Evolutionary conservation across 805 yeast genomes (phyloP).

Genomic region (Sungouiella thailandica): DNA sequence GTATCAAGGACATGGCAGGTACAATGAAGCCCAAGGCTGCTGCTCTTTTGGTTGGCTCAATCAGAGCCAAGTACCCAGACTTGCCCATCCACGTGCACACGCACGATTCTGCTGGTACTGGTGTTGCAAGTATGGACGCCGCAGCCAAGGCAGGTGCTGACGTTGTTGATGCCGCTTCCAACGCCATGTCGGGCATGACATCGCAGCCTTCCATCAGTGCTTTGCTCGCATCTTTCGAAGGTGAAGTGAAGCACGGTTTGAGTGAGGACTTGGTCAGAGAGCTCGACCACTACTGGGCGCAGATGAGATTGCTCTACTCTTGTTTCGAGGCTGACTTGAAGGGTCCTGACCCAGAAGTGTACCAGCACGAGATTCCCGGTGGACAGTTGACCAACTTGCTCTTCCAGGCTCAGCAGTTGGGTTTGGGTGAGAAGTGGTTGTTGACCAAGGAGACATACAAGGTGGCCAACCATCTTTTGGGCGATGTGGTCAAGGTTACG

Average conservation of each 20-base stretch:
- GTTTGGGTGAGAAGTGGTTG: conserved; percentile 94
- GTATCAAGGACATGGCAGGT: conserved; percentile 99
- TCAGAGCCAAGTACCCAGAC: conserved; percentile 84
- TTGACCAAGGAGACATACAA: conserved; percentile 93
- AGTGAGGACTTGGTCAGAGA: conserved; percentile 65
- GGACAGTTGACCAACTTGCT: conserved; percentile 97
- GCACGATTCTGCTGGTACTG: conserved; percentile 99
- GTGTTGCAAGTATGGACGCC: conserved; percentile 94
- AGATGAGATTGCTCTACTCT: conserved; percentile 93
- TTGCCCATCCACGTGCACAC: conserved; percentile 98
- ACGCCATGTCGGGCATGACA: conserved; percentile 97
- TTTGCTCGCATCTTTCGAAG: conserved; percentile 85
- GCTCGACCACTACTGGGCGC: conserved; percentile 96
- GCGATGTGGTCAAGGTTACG: conserved; percentile 97
- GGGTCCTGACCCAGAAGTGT: conserved; percentile 99
- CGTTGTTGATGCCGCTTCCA: conserved; percentile 94
- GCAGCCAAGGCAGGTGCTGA: conserved; percentile 97
- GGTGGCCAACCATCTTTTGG: conserved; percentile 84
- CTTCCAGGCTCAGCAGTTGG: conserved; percentile 99
- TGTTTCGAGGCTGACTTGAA: conserved; percentile 97
- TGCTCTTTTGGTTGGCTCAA: conserved; percentile 65
- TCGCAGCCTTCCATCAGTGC: conserved; percentile 97
- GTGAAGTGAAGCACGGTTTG: conserved; percentile 73
- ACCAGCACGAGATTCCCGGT: conserved; percentile 98
- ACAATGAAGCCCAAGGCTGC: conserved; percentile 96